Evolutionary conservation across 2,329 filamentous ascomycete genomes (phyloP), one percentile per base, ranked within the genome.

Genomic region (Xenoacremonium recifei): DNA sequence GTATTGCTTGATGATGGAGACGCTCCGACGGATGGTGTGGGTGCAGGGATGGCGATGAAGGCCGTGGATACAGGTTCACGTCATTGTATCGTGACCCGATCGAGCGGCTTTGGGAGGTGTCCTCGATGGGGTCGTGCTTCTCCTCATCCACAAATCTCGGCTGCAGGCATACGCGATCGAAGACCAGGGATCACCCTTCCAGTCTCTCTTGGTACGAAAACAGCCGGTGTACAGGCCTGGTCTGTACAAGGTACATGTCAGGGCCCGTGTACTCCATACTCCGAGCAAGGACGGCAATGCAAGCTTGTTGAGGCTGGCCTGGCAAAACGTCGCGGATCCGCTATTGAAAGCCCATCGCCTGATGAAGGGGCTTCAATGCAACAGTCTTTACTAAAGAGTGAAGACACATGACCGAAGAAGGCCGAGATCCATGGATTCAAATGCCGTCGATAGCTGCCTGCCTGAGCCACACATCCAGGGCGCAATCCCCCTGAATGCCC

Each of bases 1-100:
- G 45, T 38, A 45, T 33, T 49, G 38, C 52, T 55, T 43, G 43
- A 40, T 36, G 32, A 42, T 37, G 43, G 35, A 44, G 41, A 25
- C 45, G 35, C 37, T 45, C 36, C 44, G 47, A 42, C 41, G 38
- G 45, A 37, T 45, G 48, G 40, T 46, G 46, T 41, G 39, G 37
- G 44, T 44, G 49, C 50, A 48, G 44, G 50, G 44, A 40, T 42
- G 40, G 44, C 35, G 36, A 43, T 35, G 27, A 37, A 37, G 35
- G 40, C 20, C 37, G 37, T 40, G 25, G 41, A 50, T 42, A 49
- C 41, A 57, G 41, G 37, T 45, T 53, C 52, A 57, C 52, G 54
- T 58, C 54, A 57, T 56, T 47, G 42, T 51, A 54, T 47, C 37
- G 42, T 57, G 53, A 51, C 49, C 54, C 53, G 53, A 58, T 58